Base-by-base conservation (phyloP, 1,284 basidiomycete species). In the Boletellus sp. region DNA sequence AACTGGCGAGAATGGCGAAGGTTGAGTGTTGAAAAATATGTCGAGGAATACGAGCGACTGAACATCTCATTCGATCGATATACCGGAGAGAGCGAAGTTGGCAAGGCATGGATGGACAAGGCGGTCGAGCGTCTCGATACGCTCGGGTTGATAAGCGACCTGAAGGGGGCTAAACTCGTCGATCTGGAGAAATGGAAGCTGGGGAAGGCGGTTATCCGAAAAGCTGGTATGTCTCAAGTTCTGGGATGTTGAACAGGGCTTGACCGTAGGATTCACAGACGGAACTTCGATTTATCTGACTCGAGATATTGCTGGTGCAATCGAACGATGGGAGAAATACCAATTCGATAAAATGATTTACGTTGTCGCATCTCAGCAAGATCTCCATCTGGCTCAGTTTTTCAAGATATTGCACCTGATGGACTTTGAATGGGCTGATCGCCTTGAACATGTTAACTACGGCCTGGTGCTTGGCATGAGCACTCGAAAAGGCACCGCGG, bases 301-400 rank as follows among this genome's bases (percentile, higher is more conserved):
- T n/a, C 91, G 96, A 56, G 96, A 99, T 72, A 93, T 99, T 57
- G 96, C 88, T 42, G 96, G 88, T 42, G 94, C 95, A 0, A 87
- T 90, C 60, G 91, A 98, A 75, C 90, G 96, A 59, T 93, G 87
- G 75, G 86, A 92, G 60, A 86, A 90, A 68, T 93, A 93, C 79
- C 82, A 89, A 54, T 97, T 97, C 62, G 94, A 99, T 82, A 97
- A 97, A 77, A 96, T 97, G 91, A 90, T 98, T 67, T 96, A 96
- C 72, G 93, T 97, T 65, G 85, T 97, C 43, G 86, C 93, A 1
- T 84, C 89, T n/a, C 94, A 97, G 67, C 97, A 99, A 72, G 90
- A 96, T 59, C 79, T 98, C 21, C 95, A 99, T 69, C 79, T 93
- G 42, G 81, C 87, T 5, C 96, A 98, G 66, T 89, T 98, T 73